Base-by-base conservation (phyloP, 495 filamentous ascomycete species). In the Podospora bellae-mahoneyi region DNA sequence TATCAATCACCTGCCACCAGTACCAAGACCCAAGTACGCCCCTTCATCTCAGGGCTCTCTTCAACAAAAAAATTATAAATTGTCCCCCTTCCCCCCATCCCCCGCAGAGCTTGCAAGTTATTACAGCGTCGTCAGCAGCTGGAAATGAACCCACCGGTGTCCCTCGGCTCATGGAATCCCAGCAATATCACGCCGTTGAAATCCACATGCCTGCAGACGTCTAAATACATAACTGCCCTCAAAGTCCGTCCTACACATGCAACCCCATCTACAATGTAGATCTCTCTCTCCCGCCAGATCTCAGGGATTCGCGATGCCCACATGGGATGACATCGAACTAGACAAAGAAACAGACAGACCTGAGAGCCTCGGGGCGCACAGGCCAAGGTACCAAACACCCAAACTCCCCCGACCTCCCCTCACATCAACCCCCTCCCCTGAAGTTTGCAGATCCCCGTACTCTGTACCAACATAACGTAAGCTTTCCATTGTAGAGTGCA, bases 241-340 rank as follows among this genome's bases (percentile, higher is more conserved):
- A 39, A 23, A 23, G 23, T 23, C 23, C 23, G 23, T 23, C 1
- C 34, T 39, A 39, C 10, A 39, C 34, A 6, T 32, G 6, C 30
- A 32, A 32, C 30, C 30, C 30, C 30, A 6, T 5, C 7, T 23
- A 23, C 23, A 23, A 32, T 32, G 7, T 32, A 32, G 30, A 32
- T 32, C 23, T 23, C 23, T 23, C 20, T 32, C 30, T 32, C 30
- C 30, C 0, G 7, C 4, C 7, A 32, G 30, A 32, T 32, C 4
- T 20, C 10, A 26, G 26, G 30, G 23, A 61, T 30, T 30, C 30
- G 26, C 23, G 32, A 32, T 28, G 3, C 56, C 1, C 39, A 61
- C 27, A 61, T 34, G n/a, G n/a, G 59, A 61, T 61, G 59, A 61
- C 59, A 61, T 61, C 26, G 30, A 61, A 61, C 30, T 27, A 32